A percentile compares a stretch with the other conserved stretches of the same genome.
Conservation (phyloP, 495 filamentous ascomycete species). For the Talaromyces nanjingensis region DNA sequence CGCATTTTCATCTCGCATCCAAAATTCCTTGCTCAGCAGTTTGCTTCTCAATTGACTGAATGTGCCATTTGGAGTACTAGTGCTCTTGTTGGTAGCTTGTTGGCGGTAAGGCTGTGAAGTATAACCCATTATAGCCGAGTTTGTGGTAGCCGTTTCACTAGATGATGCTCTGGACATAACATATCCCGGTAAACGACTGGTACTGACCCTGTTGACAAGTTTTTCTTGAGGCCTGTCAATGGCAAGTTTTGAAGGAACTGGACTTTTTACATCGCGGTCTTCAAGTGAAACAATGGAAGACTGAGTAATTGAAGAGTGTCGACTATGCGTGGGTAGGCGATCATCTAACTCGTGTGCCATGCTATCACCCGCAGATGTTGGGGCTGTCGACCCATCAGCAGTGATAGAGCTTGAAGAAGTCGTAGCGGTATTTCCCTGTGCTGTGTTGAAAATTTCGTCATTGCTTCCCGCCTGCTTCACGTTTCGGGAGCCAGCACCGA, state of each 20-base stretch:
- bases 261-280: constrained; percentile 22
- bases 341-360: constrained; percentile 25
- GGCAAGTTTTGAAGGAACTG: constrained; percentile 18
- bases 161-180: constrained; percentile 28
- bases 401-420: constrained; percentile 34
- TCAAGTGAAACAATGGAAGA: constrained; percentile 32
- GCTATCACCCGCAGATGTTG: constrained; percentile 27
- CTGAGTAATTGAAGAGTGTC: constrained; percentile 32
- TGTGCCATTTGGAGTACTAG: constrained; percentile 39
- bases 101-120: constrained; percentile 11
- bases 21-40: constrained; percentile 87
- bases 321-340: constrained; percentile 32
- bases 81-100: constrained; percentile 8
- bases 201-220: constrained; percentile 13
- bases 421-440: constrained; percentile 22
- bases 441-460: constrained; percentile 14
- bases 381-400: constrained; percentile 24
- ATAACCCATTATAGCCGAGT: constrained; percentile 24
- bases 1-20: constrained; percentile 99
- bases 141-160: constrained; percentile 22
- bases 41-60: constrained; percentile 62
- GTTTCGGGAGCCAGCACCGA: constrained; percentile 15
- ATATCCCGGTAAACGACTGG: constrained; percentile 28
- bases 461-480: constrained; percentile 22
- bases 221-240: constrained; percentile 19